A percentile compares a stretch with the other conserved stretches of the same genome.
phyloP scores from a whole-genome alignment of 1,284 basidiomycete species.

The Pascua sp. region DNA sequence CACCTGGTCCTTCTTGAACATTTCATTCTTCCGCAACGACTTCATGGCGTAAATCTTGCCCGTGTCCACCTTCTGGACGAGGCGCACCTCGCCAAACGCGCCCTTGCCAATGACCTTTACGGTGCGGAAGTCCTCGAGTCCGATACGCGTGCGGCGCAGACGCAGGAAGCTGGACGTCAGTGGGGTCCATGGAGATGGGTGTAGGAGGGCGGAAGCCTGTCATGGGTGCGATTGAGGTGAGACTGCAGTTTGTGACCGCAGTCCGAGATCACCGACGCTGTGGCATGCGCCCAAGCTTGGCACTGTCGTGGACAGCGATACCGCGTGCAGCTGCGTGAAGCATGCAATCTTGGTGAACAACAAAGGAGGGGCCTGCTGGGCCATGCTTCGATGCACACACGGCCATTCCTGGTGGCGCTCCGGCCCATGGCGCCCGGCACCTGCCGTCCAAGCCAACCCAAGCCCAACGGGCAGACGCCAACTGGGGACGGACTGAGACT shows the following conservation, averaged over 20 bases:
- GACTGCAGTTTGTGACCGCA: too few species aligned
- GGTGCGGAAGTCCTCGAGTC: slow-evolving; percentile 88
- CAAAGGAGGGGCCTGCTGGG: background rate
- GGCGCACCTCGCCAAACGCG: slow-evolving; percentile 94
- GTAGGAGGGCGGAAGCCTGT: background rate
- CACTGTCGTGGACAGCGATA: too few species aligned
- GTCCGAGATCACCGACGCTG: too few species aligned
- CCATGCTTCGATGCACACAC: background rate
- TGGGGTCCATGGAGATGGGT: background rate
- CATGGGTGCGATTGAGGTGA: background rate
- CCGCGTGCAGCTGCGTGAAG: too few species aligned
- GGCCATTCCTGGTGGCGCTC: background rate
- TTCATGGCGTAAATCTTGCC: slow-evolving; percentile 99
- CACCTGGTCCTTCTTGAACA: slow-evolving; percentile 95
- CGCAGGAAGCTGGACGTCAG: slow-evolving; percentile 63
- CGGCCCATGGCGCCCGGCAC: too few species aligned
- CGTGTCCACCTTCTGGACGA: slow-evolving; percentile 95
- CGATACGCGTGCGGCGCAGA: slow-evolving; percentile 85
- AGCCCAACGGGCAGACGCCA: too few species aligned
- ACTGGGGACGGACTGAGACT: slow-evolving; percentile 12
- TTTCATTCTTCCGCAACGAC: slow-evolving; percentile 94
- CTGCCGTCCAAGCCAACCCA: too few species aligned
- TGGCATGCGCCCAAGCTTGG: too few species aligned
- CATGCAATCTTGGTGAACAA: too few species aligned
- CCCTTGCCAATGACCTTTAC: slow-evolving; percentile 99